phyloP scores from a whole-genome alignment of 768 basidiomycete genomes.

The Kwoniella sp. region DNA sequence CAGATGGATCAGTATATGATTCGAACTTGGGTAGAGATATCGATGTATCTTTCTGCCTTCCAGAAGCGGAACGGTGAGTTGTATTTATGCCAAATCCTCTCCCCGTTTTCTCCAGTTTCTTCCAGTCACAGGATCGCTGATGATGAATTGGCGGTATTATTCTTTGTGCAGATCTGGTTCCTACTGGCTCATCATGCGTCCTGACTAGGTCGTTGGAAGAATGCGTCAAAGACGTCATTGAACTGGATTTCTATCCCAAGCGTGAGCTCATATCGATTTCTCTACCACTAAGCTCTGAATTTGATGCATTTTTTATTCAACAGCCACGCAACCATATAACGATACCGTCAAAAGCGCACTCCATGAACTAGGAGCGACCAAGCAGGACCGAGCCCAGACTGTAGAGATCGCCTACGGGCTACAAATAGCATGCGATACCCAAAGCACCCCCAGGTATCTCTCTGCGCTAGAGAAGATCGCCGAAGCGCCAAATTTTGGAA shows the following conservation, averaged over 20 bases:
- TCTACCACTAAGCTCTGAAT: not conserved
- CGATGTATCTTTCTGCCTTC: constrained; percentile 25
- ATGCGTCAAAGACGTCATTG: constrained; percentile 4
- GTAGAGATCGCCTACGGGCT: constrained; percentile 38
- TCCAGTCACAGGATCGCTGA: too few relatives aligned
- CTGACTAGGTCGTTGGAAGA: constrained; percentile 17
- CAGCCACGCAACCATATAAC: constrained; percentile 6
- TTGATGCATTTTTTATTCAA: not conserved
- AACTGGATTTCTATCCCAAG: constrained; percentile 25
- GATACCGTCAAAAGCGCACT: constrained; percentile 13
- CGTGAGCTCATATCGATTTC: constrained; percentile 18
- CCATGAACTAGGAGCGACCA: constrained; percentile 30
- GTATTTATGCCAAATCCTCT: not conserved
- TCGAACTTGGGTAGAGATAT: constrained; percentile 45
- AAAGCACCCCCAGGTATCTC: constrained; percentile 27
- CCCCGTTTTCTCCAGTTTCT: too few relatives aligned
- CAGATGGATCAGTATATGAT: constrained; percentile 50
- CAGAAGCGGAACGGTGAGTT: constrained; percentile 29
- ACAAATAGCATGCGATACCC: constrained; percentile 30
- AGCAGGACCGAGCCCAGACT: constrained; percentile 27
- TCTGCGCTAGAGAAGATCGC: constrained; percentile 35
- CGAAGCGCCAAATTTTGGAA: constrained; percentile 18
- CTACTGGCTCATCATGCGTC: constrained; percentile 1
- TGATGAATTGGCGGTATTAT: too few relatives aligned
- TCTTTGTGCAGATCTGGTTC: constrained; percentile 2